These are phyloP conservation scores for Mycena venus DNA, from an alignment of 768 basidiomycete genomes.

Conservation along the genomic window DNA sequence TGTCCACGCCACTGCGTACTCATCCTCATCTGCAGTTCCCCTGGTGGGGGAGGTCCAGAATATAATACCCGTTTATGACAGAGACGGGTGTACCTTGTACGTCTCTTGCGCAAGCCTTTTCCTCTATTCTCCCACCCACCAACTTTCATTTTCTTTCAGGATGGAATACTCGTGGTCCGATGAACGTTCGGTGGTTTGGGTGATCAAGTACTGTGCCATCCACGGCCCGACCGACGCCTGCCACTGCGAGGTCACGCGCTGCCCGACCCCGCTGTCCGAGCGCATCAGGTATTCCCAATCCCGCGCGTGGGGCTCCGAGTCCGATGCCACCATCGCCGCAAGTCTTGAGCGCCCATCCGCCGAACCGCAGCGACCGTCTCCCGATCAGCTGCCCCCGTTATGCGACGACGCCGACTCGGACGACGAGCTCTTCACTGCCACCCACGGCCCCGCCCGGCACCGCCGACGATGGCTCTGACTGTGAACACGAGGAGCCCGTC, in stretches of 20 bases:
- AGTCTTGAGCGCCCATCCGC: conserved; percentile 10
- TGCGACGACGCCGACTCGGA: conserved; percentile 18
- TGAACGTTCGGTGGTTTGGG: accelerated
- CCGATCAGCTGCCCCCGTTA: conserved; percentile 10
- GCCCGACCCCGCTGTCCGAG: background rate
- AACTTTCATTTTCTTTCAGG: background rate
- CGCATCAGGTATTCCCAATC: background rate
- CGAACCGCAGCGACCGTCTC: conserved; percentile 8
- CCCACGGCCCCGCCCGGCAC: background rate
- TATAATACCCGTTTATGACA: background rate
- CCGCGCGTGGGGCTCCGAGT: background rate
- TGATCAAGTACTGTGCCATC: background rate
- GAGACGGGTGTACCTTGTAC: background rate
- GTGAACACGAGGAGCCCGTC: no score
- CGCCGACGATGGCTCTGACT: background rate
- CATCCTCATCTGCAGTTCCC: background rate
- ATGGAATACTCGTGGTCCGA: background rate
- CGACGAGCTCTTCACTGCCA: conserved; percentile 7
- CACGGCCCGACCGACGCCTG: background rate
- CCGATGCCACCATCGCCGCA: background rate
- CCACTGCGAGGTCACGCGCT: background rate
- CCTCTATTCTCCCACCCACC: background rate
- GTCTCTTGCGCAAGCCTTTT: no score
- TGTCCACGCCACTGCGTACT: background rate
- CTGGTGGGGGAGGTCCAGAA: conserved; percentile 4